These are phyloP conservation scores for Boletus speciosus DNA, from an alignment of 768 basidiomycete species.

Conservation along the genomic window DNA sequence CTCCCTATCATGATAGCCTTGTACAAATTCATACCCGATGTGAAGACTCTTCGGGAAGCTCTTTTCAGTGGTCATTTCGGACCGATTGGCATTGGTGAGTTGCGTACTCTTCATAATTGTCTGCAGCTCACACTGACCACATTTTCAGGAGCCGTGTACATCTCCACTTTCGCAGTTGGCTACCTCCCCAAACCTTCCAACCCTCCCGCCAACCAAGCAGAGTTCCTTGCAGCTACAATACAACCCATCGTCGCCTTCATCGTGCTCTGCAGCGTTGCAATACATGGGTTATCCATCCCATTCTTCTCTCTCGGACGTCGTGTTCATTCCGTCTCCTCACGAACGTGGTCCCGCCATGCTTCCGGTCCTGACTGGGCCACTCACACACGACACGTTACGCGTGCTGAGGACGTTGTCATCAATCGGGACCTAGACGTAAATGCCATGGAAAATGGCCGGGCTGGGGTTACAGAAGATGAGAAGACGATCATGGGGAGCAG, in stretches of 20 bases:
- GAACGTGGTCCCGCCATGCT: conserved; percentile 85
- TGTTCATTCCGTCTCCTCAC: conserved; percentile 74
- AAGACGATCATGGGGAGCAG: conserved; percentile 27
- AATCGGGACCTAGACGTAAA: conserved; percentile 63
- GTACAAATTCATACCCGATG: conserved; percentile 93
- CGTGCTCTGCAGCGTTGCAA: conserved; percentile 86
- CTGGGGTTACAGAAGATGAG: conserved; percentile 27
- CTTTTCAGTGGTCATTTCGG: conserved; percentile 96
- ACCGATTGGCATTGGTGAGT: conserved; percentile 71
- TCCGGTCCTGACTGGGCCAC: conserved; percentile 79
- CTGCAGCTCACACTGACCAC: conserved; percentile 1
- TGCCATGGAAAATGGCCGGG: conserved; percentile 50
- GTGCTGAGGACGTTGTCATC: conserved; percentile 77
- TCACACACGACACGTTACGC: conserved; percentile 65
- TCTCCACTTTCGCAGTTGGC: conserved; percentile 74
- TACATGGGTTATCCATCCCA: conserved; percentile 90
- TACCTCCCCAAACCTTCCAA: conserved; percentile 46
- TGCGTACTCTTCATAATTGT: neutral
- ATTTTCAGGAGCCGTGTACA: conserved; percentile 79
- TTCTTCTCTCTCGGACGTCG: conserved; percentile 89
- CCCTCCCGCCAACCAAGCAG: conserved; percentile 54
- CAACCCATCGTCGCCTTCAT: conserved; percentile 94
- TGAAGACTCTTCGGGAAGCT: conserved; percentile 92
- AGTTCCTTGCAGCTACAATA: conserved; percentile 68
- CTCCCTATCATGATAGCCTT: conserved; percentile 80